Evolutionary conservation across 345 rosid genomes (phyloP).

Genomic region (Tarenaya hassleriana): DNA sequence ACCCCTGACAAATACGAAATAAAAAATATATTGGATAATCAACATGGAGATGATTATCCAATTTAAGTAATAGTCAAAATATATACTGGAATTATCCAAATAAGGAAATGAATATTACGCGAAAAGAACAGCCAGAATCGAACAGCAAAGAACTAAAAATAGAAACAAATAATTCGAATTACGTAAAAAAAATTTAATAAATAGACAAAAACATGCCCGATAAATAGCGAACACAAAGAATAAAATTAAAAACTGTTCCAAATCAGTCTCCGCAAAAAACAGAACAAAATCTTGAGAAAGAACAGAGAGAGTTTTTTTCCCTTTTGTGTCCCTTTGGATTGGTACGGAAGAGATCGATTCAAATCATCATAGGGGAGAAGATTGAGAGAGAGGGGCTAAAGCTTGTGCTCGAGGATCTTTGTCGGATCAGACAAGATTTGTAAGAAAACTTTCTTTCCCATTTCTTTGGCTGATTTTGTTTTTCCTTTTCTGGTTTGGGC

Average conservation of each 20-base stretch:
- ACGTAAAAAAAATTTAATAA: background rate
- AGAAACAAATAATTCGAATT: background rate
- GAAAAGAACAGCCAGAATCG: background rate
- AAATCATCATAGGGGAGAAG: constrained; percentile 29
- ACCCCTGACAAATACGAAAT: too few relatives aligned
- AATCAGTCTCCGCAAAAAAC: constrained; percentile 27
- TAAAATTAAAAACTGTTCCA: constrained; percentile 27
- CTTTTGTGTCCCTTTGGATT: too few relatives aligned
- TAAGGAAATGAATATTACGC: too few relatives aligned
- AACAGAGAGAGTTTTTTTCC: constrained; percentile 26
- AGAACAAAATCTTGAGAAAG: constrained; percentile 16
- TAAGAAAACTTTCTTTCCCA: constrained; percentile 16
- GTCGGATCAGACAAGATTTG: constrained; percentile 18
- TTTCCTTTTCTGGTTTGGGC: constrained; percentile 12
- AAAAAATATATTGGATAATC: too few relatives aligned
- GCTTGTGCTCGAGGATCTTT: constrained; percentile 28
- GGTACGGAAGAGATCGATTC: constrained; percentile 25
- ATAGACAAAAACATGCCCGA: constrained; percentile 20
- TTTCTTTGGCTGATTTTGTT: background rate
- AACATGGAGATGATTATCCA: too few relatives aligned
- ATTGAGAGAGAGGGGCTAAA: constrained; percentile 32
- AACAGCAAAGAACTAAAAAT: background rate
- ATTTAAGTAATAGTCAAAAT: too few relatives aligned
- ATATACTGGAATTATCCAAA: too few relatives aligned
- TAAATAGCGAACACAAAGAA: constrained; percentile 26